Evolutionary conservation across 1,284 basidiomycete species (phyloP).

Genomic region (Microbotryomycetes sp.): DNA sequence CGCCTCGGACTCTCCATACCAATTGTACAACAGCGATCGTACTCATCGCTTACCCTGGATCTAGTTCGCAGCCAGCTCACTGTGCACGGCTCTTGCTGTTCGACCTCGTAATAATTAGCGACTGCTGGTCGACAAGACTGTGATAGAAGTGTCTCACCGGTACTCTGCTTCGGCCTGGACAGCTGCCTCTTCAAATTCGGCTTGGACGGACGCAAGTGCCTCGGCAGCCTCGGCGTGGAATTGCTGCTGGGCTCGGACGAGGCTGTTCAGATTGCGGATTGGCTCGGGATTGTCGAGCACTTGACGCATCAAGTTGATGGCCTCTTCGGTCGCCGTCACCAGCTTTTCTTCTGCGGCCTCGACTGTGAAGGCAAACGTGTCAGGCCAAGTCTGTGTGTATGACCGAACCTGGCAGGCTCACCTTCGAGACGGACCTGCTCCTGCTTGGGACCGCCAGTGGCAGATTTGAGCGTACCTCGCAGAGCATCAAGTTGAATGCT

Average conservation of each 20-base stretch:
- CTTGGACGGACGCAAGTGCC: constrained; percentile 53
- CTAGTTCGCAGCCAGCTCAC: no score
- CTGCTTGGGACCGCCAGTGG: constrained; percentile 58
- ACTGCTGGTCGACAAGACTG: background rate
- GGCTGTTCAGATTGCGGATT: constrained; percentile 82
- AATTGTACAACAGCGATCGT: no score
- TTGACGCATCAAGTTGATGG: constrained; percentile 95
- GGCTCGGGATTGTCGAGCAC: constrained; percentile 97
- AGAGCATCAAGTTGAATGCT: constrained; percentile 30
- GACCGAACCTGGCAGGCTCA: constrained; percentile 2
- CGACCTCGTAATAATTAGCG: background rate
- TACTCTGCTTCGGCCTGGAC: constrained; percentile 87
- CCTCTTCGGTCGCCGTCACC: constrained; percentile 94
- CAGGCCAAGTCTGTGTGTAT: no score
- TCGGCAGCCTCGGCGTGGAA: constrained; percentile 81
- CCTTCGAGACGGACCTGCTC: constrained; percentile 63
- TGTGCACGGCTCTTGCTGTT: background rate
- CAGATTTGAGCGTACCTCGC: constrained; percentile 60
- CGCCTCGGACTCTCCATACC: no score
- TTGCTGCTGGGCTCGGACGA: constrained; percentile 81
- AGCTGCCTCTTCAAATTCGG: constrained; percentile 81
- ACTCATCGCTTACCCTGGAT: no score
- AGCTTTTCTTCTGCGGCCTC: constrained; percentile 94
- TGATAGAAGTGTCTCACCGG: constrained; percentile 58
- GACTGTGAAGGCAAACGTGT: constrained; percentile 51